phyloP scores from a whole-genome alignment of 116 monocot genomes.

The Trichopus zeylanicus region DNA sequence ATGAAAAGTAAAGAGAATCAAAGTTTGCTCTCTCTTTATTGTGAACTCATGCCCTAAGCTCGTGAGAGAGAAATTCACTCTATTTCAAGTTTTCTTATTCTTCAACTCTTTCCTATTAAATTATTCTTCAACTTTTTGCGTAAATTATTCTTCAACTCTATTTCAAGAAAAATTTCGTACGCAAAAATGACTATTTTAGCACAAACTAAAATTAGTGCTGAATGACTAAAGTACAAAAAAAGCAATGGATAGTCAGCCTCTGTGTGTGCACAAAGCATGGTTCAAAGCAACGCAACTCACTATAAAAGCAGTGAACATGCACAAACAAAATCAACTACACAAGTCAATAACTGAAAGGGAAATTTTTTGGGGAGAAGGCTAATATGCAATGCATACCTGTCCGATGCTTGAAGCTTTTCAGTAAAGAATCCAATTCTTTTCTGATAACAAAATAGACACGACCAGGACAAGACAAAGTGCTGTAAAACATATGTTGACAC shows the following conservation, averaged over 20 bases:
- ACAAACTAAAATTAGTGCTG: not conserved
- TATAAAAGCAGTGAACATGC: not conserved
- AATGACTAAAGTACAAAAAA: not conserved
- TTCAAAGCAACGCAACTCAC: not conserved
- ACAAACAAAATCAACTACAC: not conserved
- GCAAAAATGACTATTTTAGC: not conserved
- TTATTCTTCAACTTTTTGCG: too few relatives aligned
- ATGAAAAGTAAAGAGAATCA: too few relatives aligned
- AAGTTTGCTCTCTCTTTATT: too few relatives aligned
- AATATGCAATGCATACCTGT: slow-evolving; percentile 40
- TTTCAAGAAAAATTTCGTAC: too few relatives aligned
- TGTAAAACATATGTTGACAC: slow-evolving; percentile 72
- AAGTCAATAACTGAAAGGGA: not conserved
- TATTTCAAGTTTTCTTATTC: too few relatives aligned
- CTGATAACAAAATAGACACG: slow-evolving; percentile 62
- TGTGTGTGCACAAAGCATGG: not conserved
- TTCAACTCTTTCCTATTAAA: too few relatives aligned
- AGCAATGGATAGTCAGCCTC: not conserved
- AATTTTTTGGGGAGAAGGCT: not conserved
- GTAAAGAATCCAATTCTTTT: slow-evolving; percentile 29
- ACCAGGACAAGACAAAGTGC: slow-evolving; percentile 56
- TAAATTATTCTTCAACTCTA: too few relatives aligned
- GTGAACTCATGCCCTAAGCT: too few relatives aligned
- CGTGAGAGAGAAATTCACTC: too few relatives aligned
- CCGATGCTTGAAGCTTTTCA: slow-evolving; percentile 37